Evolutionary conservation across 2,329 filamentous ascomycete species (phyloP).

Genomic region (Calonectria henricotiae): DNA sequence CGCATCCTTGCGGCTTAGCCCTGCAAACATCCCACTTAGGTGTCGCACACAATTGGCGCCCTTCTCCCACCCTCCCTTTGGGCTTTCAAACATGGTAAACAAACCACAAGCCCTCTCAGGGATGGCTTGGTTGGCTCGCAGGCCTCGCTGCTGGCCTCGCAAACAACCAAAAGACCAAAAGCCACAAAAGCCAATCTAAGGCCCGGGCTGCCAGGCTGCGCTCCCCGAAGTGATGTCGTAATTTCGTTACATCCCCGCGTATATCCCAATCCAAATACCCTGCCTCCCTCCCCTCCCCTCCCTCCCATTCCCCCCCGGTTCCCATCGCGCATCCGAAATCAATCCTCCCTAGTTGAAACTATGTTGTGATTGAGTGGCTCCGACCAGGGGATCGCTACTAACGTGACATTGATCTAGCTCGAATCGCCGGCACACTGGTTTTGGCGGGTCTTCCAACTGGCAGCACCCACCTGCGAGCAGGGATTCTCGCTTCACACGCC

Average conservation of each 20-base stretch:
- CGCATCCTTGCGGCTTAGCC: slow-evolving; percentile 18
- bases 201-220: neutral
- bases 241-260: slow-evolving; percentile 32
- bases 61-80: slow-evolving; percentile 11
- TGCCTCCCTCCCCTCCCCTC: neutral
- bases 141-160: neutral
- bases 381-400: slow-evolving; percentile 25
- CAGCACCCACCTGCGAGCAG: slow-evolving; percentile 26
- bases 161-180: slow-evolving; percentile 8
- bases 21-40: slow-evolving; percentile 31
- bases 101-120: slow-evolving; percentile 3
- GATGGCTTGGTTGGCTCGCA: slow-evolving; percentile 7
- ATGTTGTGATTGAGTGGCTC: slow-evolving; percentile 18
- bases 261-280: slow-evolving; percentile 28
- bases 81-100: slow-evolving; percentile 4
- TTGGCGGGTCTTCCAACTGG: slow-evolving; percentile 43
- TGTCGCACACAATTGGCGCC: slow-evolving; percentile 9
- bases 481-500: slow-evolving; percentile 32
- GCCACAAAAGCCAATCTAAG: neutral
- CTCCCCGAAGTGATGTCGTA: slow-evolving; percentile 24
- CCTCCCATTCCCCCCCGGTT: slow-evolving; percentile 16
- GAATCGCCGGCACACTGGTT: slow-evolving; percentile 26
- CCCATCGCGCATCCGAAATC: slow-evolving; percentile 23
- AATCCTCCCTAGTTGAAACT: slow-evolving; percentile 29
- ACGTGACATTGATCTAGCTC: slow-evolving; percentile 43